These are phyloP conservation scores for Teratosphaeria nubilosa DNA, from an alignment of 2,329 filamentous ascomycete genomes.

Conservation along the genomic window DNA sequence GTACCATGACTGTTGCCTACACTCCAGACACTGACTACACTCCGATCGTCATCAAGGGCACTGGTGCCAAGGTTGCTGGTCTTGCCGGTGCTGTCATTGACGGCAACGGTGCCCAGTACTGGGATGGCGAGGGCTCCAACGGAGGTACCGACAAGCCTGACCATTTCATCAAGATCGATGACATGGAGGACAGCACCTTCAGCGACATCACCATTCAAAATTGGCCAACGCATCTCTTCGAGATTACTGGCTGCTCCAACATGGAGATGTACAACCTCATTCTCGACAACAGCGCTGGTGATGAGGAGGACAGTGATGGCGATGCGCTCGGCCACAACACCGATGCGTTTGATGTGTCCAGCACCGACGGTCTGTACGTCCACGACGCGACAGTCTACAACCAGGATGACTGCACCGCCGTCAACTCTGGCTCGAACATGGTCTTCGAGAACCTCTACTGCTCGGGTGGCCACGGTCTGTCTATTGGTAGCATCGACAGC, in stretches of 20 bases:
- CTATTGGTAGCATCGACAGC: slow-evolving; percentile 11
- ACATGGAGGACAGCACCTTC: slow-evolving; percentile 27
- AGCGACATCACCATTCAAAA: slow-evolving; percentile 32
- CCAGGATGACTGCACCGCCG: slow-evolving; percentile 22
- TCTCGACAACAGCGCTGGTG: slow-evolving; percentile 31
- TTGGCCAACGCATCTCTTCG: slow-evolving; percentile 32
- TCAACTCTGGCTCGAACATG: slow-evolving; percentile 9
- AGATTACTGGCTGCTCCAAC: slow-evolving; percentile 25
- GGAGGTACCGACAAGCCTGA: slow-evolving; percentile 34
- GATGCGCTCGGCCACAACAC: slow-evolving; percentile 30
- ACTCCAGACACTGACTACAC: slow-evolving; percentile 20
- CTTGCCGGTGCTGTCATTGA: slow-evolving; percentile 4
- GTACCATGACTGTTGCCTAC: slow-evolving; percentile 4
- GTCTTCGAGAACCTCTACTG: slow-evolving; percentile 15
- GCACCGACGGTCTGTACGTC: slow-evolving; percentile 19
- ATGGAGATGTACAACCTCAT: slow-evolving; percentile 29
- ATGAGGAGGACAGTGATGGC: slow-evolving; percentile 27
- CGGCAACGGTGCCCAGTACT: slow-evolving; percentile 33
- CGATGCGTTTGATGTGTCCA: slow-evolving; percentile 28
- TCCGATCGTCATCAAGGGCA: slow-evolving; percentile 23
- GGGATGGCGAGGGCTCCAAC: slow-evolving; percentile 39
- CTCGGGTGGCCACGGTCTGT: slow-evolving; percentile 16
- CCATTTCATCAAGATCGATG: slow-evolving; percentile 31
- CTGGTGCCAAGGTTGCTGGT: slow-evolving; percentile 3
- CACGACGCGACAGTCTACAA: slow-evolving; percentile 21